Conservation (phyloP, 805 yeast species). For the Danielia oregonensis region DNA sequence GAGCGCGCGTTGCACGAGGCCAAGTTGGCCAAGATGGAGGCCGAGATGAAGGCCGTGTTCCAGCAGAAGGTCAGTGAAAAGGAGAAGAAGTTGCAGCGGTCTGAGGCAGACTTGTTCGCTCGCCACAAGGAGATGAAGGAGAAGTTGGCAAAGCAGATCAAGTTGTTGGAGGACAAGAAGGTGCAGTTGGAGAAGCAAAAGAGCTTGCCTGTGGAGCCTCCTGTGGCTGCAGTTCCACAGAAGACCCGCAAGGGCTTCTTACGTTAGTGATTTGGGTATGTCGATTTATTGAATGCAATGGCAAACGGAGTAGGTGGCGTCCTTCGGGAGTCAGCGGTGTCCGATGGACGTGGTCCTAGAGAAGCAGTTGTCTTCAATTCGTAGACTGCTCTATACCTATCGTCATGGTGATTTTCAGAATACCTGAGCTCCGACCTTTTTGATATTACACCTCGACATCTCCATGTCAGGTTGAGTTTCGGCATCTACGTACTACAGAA, state of each 20-base stretch:
- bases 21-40: constrained; percentile 87
- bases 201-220: constrained; percentile 50
- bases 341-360: constrained; percentile 43
- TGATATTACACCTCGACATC: no score
- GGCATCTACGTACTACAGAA: no score
- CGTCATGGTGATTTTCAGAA: constrained; percentile 36
- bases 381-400: constrained; percentile 42
- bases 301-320: no score
- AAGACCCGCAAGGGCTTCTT: constrained; percentile 79
- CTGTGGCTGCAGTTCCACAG: constrained; percentile 36
- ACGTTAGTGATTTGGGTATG: constrained; percentile 41
- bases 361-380: constrained; percentile 49
- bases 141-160: constrained; percentile 81
- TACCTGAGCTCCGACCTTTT: constrained; percentile 44
- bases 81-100: constrained; percentile 94
- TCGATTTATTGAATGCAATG: no score
- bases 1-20: constrained; percentile 92
- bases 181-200: constrained; percentile 63
- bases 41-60: constrained; percentile 94
- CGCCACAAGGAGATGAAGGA: constrained; percentile 98
- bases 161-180: constrained; percentile 88
- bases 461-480: no score
- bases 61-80: constrained; percentile 94
- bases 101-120: constrained; percentile 93
- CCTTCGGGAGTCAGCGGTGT: no score